These are phyloP conservation scores for Solanum infundibuliforme DNA, from an alignment of 257 asterid genomes.

Conservation along the genomic window DNA sequence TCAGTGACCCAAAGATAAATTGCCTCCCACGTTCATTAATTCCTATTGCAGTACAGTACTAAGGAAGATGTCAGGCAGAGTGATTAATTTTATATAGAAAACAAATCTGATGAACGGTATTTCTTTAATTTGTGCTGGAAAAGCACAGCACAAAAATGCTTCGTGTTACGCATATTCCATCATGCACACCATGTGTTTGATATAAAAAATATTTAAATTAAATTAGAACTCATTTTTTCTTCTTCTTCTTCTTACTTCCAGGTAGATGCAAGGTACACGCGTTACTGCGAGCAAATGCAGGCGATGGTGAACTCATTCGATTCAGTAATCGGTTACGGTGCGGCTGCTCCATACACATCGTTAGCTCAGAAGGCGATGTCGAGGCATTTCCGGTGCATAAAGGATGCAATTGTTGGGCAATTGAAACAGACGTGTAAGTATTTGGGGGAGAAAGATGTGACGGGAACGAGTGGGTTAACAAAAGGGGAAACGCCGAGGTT, in stretches of 20 bases:
- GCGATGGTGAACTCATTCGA: slow-evolving; percentile 57
- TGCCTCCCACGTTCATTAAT: slow-evolving; percentile 8
- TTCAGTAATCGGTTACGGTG: slow-evolving; percentile 44
- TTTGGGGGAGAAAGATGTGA: slow-evolving; percentile 56
- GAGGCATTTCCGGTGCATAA: slow-evolving; percentile 61
- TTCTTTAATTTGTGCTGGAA: slow-evolving; percentile 35
- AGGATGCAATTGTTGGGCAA: slow-evolving; percentile 51
- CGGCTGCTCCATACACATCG: slow-evolving; percentile 50
- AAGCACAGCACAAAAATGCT: slow-evolving; percentile 24
- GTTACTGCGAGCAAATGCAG: slow-evolving; percentile 72
- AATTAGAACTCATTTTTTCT: not conserved
- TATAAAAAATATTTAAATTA: not conserved
- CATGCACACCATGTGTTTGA: slow-evolving; percentile 2
- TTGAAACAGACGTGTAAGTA: slow-evolving; percentile 41
- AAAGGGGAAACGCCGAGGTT: slow-evolving; percentile 82
- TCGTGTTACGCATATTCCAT: slow-evolving; percentile 9
- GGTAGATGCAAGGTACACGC: slow-evolving; percentile 61
- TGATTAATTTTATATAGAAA: not conserved
- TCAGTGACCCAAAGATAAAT: not conserved
- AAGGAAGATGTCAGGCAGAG: not conserved
- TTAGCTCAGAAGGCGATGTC: slow-evolving; percentile 81
- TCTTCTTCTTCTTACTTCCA: not conserved
- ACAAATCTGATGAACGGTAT: not conserved
- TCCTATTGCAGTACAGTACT: not conserved
- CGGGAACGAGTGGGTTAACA: slow-evolving; percentile 24